These are phyloP conservation scores for Leccinum obscurum DNA, from an alignment of 768 basidiomycete genomes.

Conservation along the genomic window DNA sequence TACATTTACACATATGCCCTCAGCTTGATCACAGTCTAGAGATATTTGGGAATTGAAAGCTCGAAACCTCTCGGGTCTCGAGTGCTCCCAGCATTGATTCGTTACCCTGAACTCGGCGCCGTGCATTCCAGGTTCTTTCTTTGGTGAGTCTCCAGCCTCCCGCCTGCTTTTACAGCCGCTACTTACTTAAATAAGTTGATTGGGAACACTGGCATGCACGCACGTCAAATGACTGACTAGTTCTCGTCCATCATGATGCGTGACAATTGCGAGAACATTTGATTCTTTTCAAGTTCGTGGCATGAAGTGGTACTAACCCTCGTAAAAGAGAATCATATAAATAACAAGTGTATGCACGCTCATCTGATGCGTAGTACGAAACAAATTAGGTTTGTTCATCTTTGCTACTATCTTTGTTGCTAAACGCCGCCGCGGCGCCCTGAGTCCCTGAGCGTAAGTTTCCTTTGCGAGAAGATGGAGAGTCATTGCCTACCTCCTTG, in stretches of 20 bases:
- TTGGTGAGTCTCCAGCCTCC: not conserved
- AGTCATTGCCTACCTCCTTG: slow-evolving; percentile 13
- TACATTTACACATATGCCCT: not conserved
- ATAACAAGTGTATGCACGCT: too few species aligned
- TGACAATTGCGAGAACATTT: not conserved
- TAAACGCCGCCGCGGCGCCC: slow-evolving; percentile 5
- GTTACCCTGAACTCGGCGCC: not conserved
- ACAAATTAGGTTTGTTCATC: slow-evolving; percentile 13
- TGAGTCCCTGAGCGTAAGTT: slow-evolving; percentile 6
- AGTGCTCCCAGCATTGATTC: not conserved
- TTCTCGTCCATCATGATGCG: too few species aligned
- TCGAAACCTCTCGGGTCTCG: not conserved
- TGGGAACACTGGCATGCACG: not conserved
- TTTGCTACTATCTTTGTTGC: slow-evolving; percentile 19
- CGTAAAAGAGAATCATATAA: too few species aligned
- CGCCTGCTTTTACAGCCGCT: not conserved
- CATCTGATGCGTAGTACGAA: not conserved
- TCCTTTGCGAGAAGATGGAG: not conserved
- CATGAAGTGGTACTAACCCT: too few species aligned
- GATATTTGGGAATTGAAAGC: too few species aligned
- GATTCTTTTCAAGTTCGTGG: not conserved
- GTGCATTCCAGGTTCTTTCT: not conserved
- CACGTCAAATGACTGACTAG: not conserved
- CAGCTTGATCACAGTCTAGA: not conserved
- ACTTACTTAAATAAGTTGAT: not conserved